Evolutionary conservation across 371 early-diverging fungal species (phyloP), one percentile per base, ranked within the genome.

Genomic region (Circinella umbellata): DNA sequence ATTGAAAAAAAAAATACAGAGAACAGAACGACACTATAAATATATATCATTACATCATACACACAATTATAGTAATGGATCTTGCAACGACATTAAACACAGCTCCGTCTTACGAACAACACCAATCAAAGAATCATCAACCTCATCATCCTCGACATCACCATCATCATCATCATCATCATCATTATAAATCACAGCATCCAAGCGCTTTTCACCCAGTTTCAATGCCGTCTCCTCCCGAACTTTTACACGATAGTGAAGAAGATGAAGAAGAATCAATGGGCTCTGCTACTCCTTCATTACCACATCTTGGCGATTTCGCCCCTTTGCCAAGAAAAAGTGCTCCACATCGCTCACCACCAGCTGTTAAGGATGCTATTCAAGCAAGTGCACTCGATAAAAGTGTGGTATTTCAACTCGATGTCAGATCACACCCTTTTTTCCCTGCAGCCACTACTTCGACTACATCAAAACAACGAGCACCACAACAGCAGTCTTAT

Each of bases 331-430:
- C 66, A 51, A 51, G 71, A 46, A 82, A 82, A 65, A 73, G 79
- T 8, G 57, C 71, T 27, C 82, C 82, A 36, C 73, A 80, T 63
- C 69, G 68, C 68, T 82, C 82, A 49, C 82, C 82, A 35, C 68
- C 82, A 10, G 72, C 65, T 35, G 68, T 73, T n/a, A 69, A 75
- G 14, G 76, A 78, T 69, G 72, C 75, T n/a, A 47, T 76, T 20
- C 72, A 76, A 48, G 73, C 75, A 10, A 73, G 73, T 20, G 66
- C 73, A 36, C 27, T 74, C 1, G 78, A 80, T 38, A 76, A 76
- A 42, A 76, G 80, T 61, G 71, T 82, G 10, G 77, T 82, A n/a
- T 82, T 82, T 64, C 82, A 80, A 62, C 66, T 81, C 34, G 69
- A 74, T 57, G 69, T 73, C 64, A 53, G 67, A 61, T 66, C 67